These are phyloP conservation scores for Apiotrichum porosum DNA, from an alignment of 1,284 basidiomycete species.

Conservation along the genomic window DNA sequence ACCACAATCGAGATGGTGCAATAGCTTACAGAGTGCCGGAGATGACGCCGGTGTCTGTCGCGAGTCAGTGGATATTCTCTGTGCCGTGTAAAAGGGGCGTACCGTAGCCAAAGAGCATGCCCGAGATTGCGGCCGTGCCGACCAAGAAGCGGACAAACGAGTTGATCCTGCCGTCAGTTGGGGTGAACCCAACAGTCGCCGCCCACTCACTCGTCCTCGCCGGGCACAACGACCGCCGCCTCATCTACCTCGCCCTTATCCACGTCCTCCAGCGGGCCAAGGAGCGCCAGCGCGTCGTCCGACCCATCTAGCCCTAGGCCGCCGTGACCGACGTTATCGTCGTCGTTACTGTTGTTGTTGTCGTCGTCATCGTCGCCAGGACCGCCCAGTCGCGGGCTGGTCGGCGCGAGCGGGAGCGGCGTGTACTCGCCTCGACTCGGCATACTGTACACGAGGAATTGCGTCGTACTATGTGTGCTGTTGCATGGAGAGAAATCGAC, in stretches of 20 bases:
- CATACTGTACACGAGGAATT: too few relatives aligned
- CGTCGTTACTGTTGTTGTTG: too few relatives aligned
- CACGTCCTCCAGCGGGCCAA: background rate
- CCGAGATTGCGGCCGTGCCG: slow-evolving; percentile 56
- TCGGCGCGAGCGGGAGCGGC: background rate
- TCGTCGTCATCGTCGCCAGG: background rate
- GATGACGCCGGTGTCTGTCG: slow-evolving; percentile 73
- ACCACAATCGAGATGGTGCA: slow-evolving; percentile 48
- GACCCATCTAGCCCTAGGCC: background rate
- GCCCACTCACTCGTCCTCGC: slow-evolving; percentile 22
- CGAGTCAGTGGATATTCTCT: slow-evolving; percentile 54
- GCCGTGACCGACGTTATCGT: background rate
- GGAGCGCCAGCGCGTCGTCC: background rate
- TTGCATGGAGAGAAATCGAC: too few relatives aligned
- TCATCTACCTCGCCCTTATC: slow-evolving; percentile 21
- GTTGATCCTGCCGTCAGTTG: slow-evolving; percentile 22
- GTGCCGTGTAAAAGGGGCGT: background rate
- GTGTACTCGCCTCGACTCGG: background rate
- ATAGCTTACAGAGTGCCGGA: slow-evolving; percentile 50
- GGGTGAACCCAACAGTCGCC: background rate
- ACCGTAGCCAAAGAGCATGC: slow-evolving; percentile 64
- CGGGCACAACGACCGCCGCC: slow-evolving; percentile 22
- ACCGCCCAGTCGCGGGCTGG: background rate
- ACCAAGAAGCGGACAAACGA: slow-evolving; percentile 35
- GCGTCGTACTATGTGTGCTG: too few relatives aligned